Evolutionary conservation across 2,329 filamentous ascomycete genomes (phyloP).

Genomic region (Colletotrichum lindemuthianum): DNA sequence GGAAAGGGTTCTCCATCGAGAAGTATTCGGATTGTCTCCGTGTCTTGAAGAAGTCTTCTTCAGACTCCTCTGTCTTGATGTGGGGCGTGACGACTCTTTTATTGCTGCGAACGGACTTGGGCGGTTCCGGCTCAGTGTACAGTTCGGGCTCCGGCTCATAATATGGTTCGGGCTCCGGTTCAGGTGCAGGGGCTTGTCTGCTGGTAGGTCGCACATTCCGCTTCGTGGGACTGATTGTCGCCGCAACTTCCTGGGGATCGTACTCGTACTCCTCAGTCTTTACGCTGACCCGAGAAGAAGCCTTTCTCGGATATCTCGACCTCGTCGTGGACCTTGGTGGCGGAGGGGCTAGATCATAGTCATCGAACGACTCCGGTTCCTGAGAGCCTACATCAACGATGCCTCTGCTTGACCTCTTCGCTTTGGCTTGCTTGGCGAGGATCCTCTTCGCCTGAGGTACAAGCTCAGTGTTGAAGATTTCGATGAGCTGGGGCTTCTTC

Average conservation of each 20-base stretch:
- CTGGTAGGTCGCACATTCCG: slow-evolving; percentile 64
- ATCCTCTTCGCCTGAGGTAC: slow-evolving; percentile 82
- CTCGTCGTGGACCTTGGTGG: slow-evolving; percentile 58
- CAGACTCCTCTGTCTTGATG: slow-evolving; percentile 62
- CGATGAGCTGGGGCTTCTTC: slow-evolving; percentile 89
- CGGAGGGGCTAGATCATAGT: slow-evolving; percentile 65
- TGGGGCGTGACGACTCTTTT: slow-evolving; percentile 60
- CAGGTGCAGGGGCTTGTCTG: slow-evolving; percentile 60
- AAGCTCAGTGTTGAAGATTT: slow-evolving; percentile 83
- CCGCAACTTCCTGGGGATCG: slow-evolving; percentile 43
- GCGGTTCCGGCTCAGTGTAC: slow-evolving; percentile 49
- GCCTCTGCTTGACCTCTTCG: slow-evolving; percentile 87
- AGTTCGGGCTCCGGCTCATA: slow-evolving; percentile 57
- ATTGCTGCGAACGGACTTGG: slow-evolving; percentile 55
- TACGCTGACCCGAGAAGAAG: slow-evolving; percentile 55
- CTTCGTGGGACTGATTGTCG: slow-evolving; percentile 59
- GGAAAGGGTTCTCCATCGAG: slow-evolving; percentile 92
- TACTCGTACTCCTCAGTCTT: slow-evolving; percentile 63
- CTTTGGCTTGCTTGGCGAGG: slow-evolving; percentile 77
- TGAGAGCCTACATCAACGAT: slow-evolving; percentile 78
- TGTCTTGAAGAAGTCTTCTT: slow-evolving; percentile 54
- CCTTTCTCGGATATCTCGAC: slow-evolving; percentile 65
- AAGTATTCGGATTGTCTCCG: slow-evolving; percentile 61
- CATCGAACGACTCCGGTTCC: slow-evolving; percentile 69
- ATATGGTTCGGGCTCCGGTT: slow-evolving; percentile 51